Base-by-base conservation (phyloP, 805 yeast genomes). In the Hanseniaspora jakobsenii region DNA sequence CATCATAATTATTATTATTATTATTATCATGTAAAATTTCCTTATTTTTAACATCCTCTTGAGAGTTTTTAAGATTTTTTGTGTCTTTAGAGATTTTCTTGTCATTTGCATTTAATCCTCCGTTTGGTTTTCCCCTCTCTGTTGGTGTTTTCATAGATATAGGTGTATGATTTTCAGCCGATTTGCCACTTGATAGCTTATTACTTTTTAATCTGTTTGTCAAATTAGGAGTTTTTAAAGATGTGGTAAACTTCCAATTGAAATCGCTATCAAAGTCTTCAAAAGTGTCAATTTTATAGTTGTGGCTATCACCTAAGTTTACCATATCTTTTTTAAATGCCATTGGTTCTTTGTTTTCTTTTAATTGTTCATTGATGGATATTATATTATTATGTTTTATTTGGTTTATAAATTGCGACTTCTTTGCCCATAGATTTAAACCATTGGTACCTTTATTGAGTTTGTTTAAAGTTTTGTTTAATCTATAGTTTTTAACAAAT, bases 401-500 rank as follows among this genome's bases (percentile, higher is more conserved):
- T n/a, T n/a, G n/a, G n/a, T n/a, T n/a, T n/a, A n/a, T n/a, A n/a
- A n/a, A n/a, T n/a, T n/a, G n/a, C n/a, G n/a, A n/a, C n/a, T n/a
- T n/a, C 6, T 29, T 29, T 12, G 7, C 2, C 36, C 50, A 31
- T 31, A 41, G 4, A 16, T 23, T 19, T 7, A 41, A 10, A 6
- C 45, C 45, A 32, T 35, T 41, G 9, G 16, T 21, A 3, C 38
- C 38, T 29, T 34, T 34, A 14, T 28, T 24, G 6, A 41, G 18
- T 31, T 35, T 41, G 41, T 12, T 49, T 48, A 23, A 41, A 49
- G 26, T 53, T 49, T 13, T 29, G 8, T 13, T 29, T 29, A 29
- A 13, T 29, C 17, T 36, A 7, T 26, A 22, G 14, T 13, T 8
- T 21, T 28, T 22, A 12, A 63, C 53, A 60, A 64, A 60, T 16